Percentiles rank a stretch among this genome's conserved stretches.
Conservation (phyloP, 2,329 filamentous ascomycete genomes). For the Ambrosiella cleistominuta region DNA sequence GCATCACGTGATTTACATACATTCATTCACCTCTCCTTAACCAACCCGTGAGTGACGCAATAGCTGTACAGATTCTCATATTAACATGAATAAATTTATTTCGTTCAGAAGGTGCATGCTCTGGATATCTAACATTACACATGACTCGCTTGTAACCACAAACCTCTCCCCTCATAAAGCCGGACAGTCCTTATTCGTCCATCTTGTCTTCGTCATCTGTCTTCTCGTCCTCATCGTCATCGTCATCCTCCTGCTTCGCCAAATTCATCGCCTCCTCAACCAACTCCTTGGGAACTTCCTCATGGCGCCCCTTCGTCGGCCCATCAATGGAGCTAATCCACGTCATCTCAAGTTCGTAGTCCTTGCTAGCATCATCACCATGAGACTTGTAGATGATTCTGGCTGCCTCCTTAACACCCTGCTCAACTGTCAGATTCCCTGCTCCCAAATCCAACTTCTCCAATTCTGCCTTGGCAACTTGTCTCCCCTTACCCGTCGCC, state of each 20-base stretch:
- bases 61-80: not conserved
- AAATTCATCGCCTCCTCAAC: constrained; percentile 81
- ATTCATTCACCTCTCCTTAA: not conserved
- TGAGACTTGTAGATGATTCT: constrained; percentile 95
- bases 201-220: constrained; percentile 66
- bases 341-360: constrained; percentile 98
- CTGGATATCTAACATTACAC: constrained; percentile 1
- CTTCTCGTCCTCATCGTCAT: constrained; percentile 38
- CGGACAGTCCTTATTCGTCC: constrained; percentile 48
- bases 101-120: not conserved
- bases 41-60: no score
- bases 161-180: not conserved
- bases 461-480: constrained; percentile 92
- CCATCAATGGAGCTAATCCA: constrained; percentile 80
- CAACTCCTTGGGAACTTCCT: constrained; percentile 82
- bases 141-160: not conserved
- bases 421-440: constrained; percentile 57
- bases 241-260: constrained; percentile 78
- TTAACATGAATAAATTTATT: not conserved
- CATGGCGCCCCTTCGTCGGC: constrained; percentile 80
- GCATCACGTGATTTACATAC: not conserved
- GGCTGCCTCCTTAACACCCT: constrained; percentile 91
- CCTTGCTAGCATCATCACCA: constrained; percentile 99
- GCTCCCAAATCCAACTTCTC: constrained; percentile 87
- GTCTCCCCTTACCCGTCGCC: constrained; percentile 88